Conservation (phyloP, 441 rosid species). For the Codiaeum variegatum region DNA sequence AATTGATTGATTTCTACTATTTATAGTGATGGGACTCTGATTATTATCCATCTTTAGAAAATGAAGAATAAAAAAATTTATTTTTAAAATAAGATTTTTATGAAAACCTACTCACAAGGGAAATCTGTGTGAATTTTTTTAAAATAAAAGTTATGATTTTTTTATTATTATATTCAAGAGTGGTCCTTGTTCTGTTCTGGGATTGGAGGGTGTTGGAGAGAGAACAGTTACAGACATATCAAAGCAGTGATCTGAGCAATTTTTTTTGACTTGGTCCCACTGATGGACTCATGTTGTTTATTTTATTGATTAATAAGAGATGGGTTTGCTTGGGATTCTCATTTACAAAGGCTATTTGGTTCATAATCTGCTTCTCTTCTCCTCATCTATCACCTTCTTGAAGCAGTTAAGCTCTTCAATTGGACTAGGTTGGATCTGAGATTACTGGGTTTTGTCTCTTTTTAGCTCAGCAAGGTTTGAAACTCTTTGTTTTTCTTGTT, state of each 20-base stretch:
- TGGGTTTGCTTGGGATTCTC: constrained; percentile 28
- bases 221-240: constrained; percentile 21
- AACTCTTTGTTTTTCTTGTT: not conserved
- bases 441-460: constrained; percentile 17
- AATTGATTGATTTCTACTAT: not conserved
- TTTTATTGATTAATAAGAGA: constrained; percentile 3
- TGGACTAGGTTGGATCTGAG: constrained; percentile 16
- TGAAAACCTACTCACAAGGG: constrained; percentile 20
- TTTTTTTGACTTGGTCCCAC: too few species aligned
- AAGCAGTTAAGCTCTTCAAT: constrained; percentile 9
- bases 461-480: constrained; percentile 22
- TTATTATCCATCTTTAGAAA: not conserved
- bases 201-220: constrained; percentile 17
- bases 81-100: too few species aligned
- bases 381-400: not conserved
- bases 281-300: not conserved
- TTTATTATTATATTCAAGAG: constrained; percentile 21
- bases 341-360: constrained; percentile 6
- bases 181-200: constrained; percentile 32
- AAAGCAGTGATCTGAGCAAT: constrained; percentile 43
- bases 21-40: not conserved
- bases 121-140: constrained; percentile 4
- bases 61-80: not conserved
- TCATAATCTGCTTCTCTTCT: not conserved
- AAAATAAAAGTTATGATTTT: not conserved